Evolutionary conservation across 2,329 filamentous ascomycete species (phyloP).

Genomic region (Neurospora crassa): DNA sequence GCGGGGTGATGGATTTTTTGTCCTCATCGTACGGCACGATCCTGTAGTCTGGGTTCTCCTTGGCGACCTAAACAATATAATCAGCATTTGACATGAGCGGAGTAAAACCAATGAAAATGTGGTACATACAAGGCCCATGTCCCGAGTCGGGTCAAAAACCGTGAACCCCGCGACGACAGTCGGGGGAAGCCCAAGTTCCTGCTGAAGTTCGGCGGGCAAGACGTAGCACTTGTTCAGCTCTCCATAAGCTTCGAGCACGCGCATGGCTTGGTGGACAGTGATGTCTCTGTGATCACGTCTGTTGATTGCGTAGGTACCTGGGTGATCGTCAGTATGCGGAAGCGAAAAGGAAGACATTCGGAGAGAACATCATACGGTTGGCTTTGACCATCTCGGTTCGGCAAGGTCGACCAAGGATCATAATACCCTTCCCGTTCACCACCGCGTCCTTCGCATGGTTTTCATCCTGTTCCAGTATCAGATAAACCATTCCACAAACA

Average conservation of each 20-base stretch:
- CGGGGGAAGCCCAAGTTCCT: conserved; percentile 25
- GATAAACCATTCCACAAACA: conserved; percentile 2
- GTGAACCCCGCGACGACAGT: conserved; percentile 39
- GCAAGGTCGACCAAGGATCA: conserved; percentile 46
- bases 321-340: conserved; percentile 16
- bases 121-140: conserved; percentile 37
- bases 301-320: conserved; percentile 42
- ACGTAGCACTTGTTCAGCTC: conserved; percentile 30
- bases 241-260: conserved; percentile 35
- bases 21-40: conserved; percentile 22
- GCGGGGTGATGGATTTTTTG: conserved; percentile 5
- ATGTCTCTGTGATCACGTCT: conserved; percentile 27
- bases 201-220: conserved; percentile 25
- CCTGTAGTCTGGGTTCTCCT: conserved; percentile 6
- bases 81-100: neutral
- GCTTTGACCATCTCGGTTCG: conserved; percentile 51
- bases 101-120: neutral
- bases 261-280: conserved; percentile 32
- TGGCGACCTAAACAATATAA: conserved; percentile 12
- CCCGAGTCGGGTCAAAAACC: conserved; percentile 40
- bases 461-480: conserved; percentile 30
- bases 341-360: neutral
- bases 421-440: conserved; percentile 32
- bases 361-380: conserved; percentile 35
- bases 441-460: conserved; percentile 41